Evolutionary conservation across 139 green algal species (phyloP).

Genomic region (Chlamydomonas urium): DNA sequence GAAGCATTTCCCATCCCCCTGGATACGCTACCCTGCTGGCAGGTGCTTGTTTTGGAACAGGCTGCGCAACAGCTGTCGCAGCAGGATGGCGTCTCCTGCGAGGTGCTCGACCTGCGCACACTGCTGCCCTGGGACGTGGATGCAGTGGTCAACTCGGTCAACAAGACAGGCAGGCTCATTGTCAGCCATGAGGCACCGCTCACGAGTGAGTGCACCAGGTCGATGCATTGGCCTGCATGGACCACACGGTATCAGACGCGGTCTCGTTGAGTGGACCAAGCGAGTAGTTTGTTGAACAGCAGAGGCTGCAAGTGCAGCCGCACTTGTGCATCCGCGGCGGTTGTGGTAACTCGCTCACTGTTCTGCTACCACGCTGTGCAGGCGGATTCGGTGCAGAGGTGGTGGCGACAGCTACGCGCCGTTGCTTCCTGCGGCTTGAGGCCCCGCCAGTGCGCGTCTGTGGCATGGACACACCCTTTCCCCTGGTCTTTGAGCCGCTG

Average conservation of each 20-base stretch:
- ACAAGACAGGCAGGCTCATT: conserved; percentile 68
- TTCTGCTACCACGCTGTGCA: conserved; percentile 27
- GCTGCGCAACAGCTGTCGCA: conserved; percentile 40
- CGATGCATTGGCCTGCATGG: background rate
- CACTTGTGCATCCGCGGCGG: background rate
- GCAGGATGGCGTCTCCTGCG: conserved; percentile 24
- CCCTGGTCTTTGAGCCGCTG: conserved; percentile 70
- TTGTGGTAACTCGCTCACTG: background rate
- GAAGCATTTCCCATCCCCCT: background rate
- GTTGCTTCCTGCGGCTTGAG: conserved; percentile 73
- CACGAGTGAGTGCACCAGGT: conserved; percentile 35
- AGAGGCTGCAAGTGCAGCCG: background rate
- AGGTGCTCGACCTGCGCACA: conserved; percentile 83
- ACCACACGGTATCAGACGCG: background rate
- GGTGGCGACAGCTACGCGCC: conserved; percentile 52
- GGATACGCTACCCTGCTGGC: background rate
- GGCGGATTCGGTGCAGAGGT: conserved; percentile 86
- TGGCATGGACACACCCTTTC: conserved; percentile 90
- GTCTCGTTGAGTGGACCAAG: background rate
- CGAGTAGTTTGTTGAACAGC: background rate
- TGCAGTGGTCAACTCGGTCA: conserved; percentile 48
- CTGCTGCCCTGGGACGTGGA: conserved; percentile 59
- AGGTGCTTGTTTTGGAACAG: conserved; percentile 45
- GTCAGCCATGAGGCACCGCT: conserved; percentile 89
- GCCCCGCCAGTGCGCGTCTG: conserved; percentile 70